Conservation (phyloP, 768 basidiomycete genomes). For the Mycena albidolilacea region DNA sequence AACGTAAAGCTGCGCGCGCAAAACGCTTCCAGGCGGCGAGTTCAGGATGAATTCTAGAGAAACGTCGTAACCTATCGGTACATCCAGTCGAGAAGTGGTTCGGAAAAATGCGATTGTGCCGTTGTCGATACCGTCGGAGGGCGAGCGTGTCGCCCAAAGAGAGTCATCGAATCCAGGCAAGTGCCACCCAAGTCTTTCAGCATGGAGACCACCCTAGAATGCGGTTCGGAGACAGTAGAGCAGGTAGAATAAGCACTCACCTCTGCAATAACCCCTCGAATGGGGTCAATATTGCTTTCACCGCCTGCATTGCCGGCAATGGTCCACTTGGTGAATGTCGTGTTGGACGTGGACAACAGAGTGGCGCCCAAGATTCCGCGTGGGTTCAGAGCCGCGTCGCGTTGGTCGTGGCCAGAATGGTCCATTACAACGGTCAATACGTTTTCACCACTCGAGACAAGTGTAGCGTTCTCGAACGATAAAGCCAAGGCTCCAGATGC, state of each 20-base stretch:
- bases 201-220: slow-evolving; percentile 56
- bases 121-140: slow-evolving; percentile 41
- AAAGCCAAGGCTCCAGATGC: slow-evolving; percentile 28
- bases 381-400: slow-evolving; percentile 39
- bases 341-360: slow-evolving; percentile 38
- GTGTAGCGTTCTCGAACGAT: slow-evolving; percentile 21
- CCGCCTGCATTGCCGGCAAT: slow-evolving; percentile 65
- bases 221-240: too few relatives aligned
- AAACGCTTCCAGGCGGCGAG: slow-evolving; percentile 18
- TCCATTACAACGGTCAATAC: slow-evolving; percentile 43
- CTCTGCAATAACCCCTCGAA: slow-evolving; percentile 59
- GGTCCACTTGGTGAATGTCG: slow-evolving; percentile 57
- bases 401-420: slow-evolving; percentile 51
- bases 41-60: slow-evolving; percentile 30
- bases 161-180: slow-evolving; percentile 54
- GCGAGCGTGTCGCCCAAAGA: slow-evolving; percentile 41
- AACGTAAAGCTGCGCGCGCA: slow-evolving; percentile 34
- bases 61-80: slow-evolving; percentile 63
- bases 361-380: slow-evolving; percentile 49
- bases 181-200: slow-evolving; percentile 65
- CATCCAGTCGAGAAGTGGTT: slow-evolving; percentile 62
- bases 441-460: slow-evolving; percentile 19
- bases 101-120: slow-evolving; percentile 69
- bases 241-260: too few relatives aligned
- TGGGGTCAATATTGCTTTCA: slow-evolving; percentile 53